Evolutionary conservation across 2,329 filamentous ascomycete genomes (phyloP).

Genomic region (Paramyrothecium sp.): DNA sequence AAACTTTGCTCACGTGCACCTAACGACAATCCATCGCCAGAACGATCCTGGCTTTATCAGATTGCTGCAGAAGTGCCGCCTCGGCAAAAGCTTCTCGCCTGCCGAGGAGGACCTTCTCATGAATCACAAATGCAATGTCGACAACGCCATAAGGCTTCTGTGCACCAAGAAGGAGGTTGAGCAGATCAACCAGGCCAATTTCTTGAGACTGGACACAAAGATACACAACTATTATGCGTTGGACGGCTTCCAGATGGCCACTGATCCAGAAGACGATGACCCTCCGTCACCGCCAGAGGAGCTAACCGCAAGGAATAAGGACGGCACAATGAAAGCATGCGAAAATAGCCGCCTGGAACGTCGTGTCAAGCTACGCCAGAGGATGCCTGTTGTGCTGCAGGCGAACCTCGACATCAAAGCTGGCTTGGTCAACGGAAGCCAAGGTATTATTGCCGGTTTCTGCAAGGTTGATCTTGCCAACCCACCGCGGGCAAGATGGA

Average conservation of each 20-base stretch:
- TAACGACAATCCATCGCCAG: conserved; percentile 57
- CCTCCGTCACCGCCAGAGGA: background rate
- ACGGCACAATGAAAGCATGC: conserved; percentile 8
- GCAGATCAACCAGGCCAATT: conserved; percentile 5
- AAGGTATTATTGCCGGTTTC: conserved; percentile 20
- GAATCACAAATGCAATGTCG: conserved; percentile 38
- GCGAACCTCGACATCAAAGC: conserved; percentile 14
- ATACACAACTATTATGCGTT: conserved; percentile 5
- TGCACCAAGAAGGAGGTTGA: conserved; percentile 9
- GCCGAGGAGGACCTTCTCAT: conserved; percentile 41
- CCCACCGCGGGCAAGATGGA: background rate
- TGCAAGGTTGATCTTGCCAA: conserved; percentile 3
- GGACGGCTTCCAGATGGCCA: conserved; percentile 8
- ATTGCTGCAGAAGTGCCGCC: conserved; percentile 54
- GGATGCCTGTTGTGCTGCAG: conserved; percentile 19
- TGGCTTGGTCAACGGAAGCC: conserved; percentile 21
- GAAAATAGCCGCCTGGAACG: conserved; percentile 11
- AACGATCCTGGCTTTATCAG: conserved; percentile 50
- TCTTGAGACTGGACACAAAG: conserved; percentile 7
- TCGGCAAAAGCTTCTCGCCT: conserved; percentile 36
- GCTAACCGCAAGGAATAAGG: background rate
- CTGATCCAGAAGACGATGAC: background rate
- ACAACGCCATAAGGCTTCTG: conserved; percentile 14
- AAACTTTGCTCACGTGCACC: conserved; percentile 49
- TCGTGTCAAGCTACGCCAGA: conserved; percentile 7